Evolutionary conservation across 148 eudicot species (phyloP), one percentile per base, ranked within the genome.

Genomic region (Camellia sinensis): DNA sequence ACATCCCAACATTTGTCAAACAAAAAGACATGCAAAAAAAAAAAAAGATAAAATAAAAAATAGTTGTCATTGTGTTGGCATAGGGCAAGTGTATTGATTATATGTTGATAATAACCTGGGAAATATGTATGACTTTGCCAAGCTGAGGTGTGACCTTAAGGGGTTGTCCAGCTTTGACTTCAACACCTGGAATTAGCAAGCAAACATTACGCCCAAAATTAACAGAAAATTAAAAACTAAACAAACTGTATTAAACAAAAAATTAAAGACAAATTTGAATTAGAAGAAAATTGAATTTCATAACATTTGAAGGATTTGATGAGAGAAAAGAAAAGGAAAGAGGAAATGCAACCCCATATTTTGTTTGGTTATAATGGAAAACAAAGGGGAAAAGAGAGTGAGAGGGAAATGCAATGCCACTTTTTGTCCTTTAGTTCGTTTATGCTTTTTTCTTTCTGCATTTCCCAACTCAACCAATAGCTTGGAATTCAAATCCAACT

Each of bases 161-260:
- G 29, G 92, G 69, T 71, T 90, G 73, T 9, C 93, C 90, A 8
- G 89, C 89, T 83, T 90, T 90, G 8, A 91, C 88, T 80, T 91
- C 98, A 79, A 92, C 87, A 75, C 97, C 98, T 94, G 78, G 6
- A 69, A 77, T 44, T 17, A 66, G 52, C 79, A 66, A 40, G 11
- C 6, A 52, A 21, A 60, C 3, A 54, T 40, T 8, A 68, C 1
- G 14, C n/a, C 45, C 6, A 56, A 68, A 43, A 11, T 40, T 11
- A 3, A 52, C 3, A 66, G 14, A 22, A 45, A 41, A 54, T 5
- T 3, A 19, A n/a, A 8, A 67, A 54, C 50, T 46, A 19, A 37
- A 78, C 40, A 48, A 7, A 3, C 50, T 65, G 9, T 15, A 17
- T 15, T 43, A 50, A 41, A 6, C 2, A 61, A 17, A 2, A 66